Base-by-base conservation (phyloP, 148 eudicot species). In the Chenopodium suecicum region DNA sequence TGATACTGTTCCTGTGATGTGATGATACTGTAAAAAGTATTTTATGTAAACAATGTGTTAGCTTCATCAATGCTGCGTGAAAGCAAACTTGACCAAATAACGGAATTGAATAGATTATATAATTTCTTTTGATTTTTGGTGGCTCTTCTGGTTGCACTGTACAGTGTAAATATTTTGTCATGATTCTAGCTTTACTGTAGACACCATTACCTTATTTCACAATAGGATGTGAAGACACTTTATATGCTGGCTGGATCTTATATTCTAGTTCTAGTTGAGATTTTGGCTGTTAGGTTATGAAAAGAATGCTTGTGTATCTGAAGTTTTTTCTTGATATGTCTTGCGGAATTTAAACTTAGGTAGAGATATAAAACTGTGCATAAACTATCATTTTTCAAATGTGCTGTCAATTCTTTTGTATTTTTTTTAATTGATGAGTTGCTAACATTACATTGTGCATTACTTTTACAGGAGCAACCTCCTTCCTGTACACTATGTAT, bases 401-500 rank as follows among this genome's bases (percentile, higher is more conserved):
- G 22, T 71, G 74, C n/a, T 70, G 47, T 70, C 73, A 13, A 41
- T 41, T 6, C 44, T 41, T 41, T 41, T 41, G 44, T 41, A 41
- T 41, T 41, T 41, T 37, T 41, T 41, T 6, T 41, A 41, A 4
- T 41, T 41, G 44, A 41, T 41, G 8, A 41, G 6, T 41, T 41
- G 44, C 44, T 41, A 41, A 41, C 44, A 41, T 41, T 41, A 6
- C 60, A 70, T 23, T 72, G n/a, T 63, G 62, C 14, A 60, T 47
- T 31, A 32, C 50, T 56, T 79, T 31, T 50, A 74, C 94, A 95
- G 98, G 98, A 80, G 88, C 98, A 81, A 91, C 97, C 13, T 92
- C 98, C 78, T 94, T 94, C 85, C 97, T 94, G 47, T 92, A 73
- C 70, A 92, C 94, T 2, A 89, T 84, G 83, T 94, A 94, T 78